Evolutionary conservation across 225 moss, liverwort and hornwort species (phyloP), one percentile per base, ranked within the genome.

Genomic region (Straminergon stramineum): DNA sequence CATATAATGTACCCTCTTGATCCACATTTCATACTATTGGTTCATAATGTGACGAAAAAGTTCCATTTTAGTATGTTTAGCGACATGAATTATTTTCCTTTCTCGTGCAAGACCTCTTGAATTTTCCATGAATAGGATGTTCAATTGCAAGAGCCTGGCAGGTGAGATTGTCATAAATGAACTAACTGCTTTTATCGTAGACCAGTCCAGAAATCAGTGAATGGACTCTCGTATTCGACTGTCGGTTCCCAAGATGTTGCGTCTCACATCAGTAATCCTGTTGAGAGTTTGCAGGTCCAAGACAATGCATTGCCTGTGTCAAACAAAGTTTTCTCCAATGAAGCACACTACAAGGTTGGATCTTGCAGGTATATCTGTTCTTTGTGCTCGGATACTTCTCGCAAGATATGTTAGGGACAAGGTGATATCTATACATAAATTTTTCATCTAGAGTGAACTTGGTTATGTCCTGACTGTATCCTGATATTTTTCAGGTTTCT

Each of bases 1-100:
- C 64, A 96, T 95, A 76, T 97, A 88, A 88, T 91, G 87, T 90
- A 88, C 82, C 88, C 18, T 32, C 86, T 45, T 79, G 61, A 71
- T 90, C 66, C 58, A 52, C 79, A 57, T 65, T 71, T 48, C 56
- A 55, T 56, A 62, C 52, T 56, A 35, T 77, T 89, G 52, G 52
- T 63, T 15, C 70, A 51, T 64, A 37, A n/a, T 26, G 57, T 76
- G 89, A 87, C 82, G 62, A 62, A 69, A 58, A 41, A 27, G 28
- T 71, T 23, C 77, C 65, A 48, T 65, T 65, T 82, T 32, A 62
- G 83, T 83, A 85, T 79, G 51, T 37, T 65, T 20, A 55, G 51
- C 32, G 55, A 71, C 48, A 83, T 55, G 64, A 78, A 39, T 79
- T 56, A 24, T 60, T 83, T 83, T 85, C 62, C 73, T 80, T 63